A percentile compares a stretch with the other conserved stretches of the same genome.
Conservation (phyloP, 805 yeast genomes). For the Suhomyces sp. region DNA sequence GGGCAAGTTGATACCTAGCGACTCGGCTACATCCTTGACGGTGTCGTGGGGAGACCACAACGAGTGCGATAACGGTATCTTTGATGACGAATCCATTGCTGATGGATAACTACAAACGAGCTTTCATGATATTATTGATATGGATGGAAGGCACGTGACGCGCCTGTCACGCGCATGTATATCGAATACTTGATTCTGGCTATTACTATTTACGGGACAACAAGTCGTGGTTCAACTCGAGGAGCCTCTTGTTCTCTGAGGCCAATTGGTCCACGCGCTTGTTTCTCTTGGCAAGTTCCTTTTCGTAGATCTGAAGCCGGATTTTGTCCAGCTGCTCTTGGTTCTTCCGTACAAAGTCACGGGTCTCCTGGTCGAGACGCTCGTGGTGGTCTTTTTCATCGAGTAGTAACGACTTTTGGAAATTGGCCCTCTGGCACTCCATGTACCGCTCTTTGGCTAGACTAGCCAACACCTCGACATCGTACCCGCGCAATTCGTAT, state of each 20-base stretch:
- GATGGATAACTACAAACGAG: not conserved
- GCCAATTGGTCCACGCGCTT: slow-evolving; percentile 19
- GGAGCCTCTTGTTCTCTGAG: slow-evolving; percentile 26
- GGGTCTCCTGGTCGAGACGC: slow-evolving; percentile 8
- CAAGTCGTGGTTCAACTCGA: slow-evolving; percentile 31
- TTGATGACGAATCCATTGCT: slow-evolving; percentile 34
- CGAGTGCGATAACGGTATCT: slow-evolving; percentile 74
- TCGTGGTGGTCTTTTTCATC: slow-evolving; percentile 7
- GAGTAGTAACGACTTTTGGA: not conserved
- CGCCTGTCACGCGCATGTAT: not conserved
- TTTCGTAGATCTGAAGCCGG: slow-evolving; percentile 16
- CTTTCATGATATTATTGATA: not conserved
- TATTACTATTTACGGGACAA: not conserved
- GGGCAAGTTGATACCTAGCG: slow-evolving; percentile 76
- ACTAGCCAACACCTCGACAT: slow-evolving; percentile 21
- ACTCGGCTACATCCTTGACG: slow-evolving; percentile 92
- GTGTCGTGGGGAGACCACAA: slow-evolving; percentile 98
- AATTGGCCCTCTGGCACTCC: slow-evolving; percentile 7
- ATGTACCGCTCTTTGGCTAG: slow-evolving; percentile 20
- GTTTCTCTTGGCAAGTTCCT: slow-evolving; percentile 20
- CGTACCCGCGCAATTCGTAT: slow-evolving; percentile 16
- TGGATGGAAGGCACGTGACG: not conserved
- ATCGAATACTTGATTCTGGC: too few species aligned
- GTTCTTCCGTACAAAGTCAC: slow-evolving; percentile 11
- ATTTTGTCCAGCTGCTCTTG: slow-evolving; percentile 14